Conservation (phyloP, 2,329 filamentous ascomycete species). For the Pseudohalonectria lignicola region DNA sequence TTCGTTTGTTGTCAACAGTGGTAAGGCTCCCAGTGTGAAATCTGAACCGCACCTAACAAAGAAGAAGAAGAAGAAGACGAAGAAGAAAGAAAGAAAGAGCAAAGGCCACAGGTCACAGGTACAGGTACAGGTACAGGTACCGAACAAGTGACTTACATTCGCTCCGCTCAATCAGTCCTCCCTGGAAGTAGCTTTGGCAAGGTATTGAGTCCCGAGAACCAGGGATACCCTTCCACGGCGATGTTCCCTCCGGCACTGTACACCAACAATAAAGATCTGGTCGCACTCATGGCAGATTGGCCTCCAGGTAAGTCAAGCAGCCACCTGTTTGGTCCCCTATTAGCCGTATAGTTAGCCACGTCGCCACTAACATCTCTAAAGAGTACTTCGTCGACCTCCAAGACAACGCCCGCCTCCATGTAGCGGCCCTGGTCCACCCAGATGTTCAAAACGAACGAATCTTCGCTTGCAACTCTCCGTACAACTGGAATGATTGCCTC, state of each 20-base stretch:
- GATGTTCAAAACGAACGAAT: not conserved
- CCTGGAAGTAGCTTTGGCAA: not conserved
- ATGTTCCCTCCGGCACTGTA: not conserved
- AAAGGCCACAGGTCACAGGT: not conserved
- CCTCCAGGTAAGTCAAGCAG: too few species aligned
- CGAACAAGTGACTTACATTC: not conserved
- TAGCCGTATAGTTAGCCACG: too few species aligned
- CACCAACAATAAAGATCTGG: not conserved
- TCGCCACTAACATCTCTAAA: too few species aligned
- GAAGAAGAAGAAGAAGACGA: too few species aligned
- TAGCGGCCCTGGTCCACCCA: not conserved
- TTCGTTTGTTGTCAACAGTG: constrained; percentile 3
- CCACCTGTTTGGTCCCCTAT: too few species aligned
- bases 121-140: too few species aligned
- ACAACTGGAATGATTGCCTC: constrained; percentile 2
- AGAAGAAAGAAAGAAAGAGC: too few species aligned
- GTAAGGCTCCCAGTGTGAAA: not conserved
- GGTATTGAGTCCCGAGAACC: not conserved
- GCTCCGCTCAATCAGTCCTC: not conserved
- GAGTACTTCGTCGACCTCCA: not conserved
- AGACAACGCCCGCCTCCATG: constrained; percentile 1
- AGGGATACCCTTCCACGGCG: not conserved
- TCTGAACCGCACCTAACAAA: not conserved
- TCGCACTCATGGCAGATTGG: too few species aligned
- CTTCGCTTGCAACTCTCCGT: not conserved